Evolutionary conservation across 139 green algal species (phyloP).

Genomic region (Picochlorum sp.): DNA sequence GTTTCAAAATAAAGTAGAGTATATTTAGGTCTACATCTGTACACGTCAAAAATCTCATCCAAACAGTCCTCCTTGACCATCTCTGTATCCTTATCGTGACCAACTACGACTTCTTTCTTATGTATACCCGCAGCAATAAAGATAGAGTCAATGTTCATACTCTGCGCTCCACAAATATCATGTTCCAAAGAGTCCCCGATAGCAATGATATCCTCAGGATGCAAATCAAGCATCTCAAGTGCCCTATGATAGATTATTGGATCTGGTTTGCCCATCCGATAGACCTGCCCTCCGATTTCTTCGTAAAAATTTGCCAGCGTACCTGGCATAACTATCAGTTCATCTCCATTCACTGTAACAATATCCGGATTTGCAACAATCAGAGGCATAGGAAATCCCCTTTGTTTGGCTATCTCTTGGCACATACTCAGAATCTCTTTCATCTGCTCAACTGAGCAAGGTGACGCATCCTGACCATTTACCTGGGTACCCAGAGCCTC

Average conservation of each 20-base stretch:
- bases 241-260: slow-evolving; percentile 57
- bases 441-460: slow-evolving; percentile 26
- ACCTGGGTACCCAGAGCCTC: slow-evolving; percentile 40
- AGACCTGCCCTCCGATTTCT: background rate
- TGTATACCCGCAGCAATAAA: slow-evolving; percentile 69
- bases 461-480: background rate
- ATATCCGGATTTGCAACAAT: slow-evolving; percentile 81
- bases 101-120: slow-evolving; percentile 25
- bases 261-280: slow-evolving; percentile 73
- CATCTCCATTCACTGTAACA: slow-evolving; percentile 39
- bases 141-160: slow-evolving; percentile 37
- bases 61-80: background rate
- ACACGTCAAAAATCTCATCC: background rate
- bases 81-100: background rate
- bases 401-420: background rate
- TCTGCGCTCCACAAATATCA: slow-evolving; percentile 55
- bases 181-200: slow-evolving; percentile 66
- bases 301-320: slow-evolving; percentile 49
- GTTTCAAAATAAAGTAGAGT: background rate
- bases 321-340: slow-evolving; percentile 63
- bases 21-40: background rate
- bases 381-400: slow-evolving; percentile 36
- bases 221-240: slow-evolving; percentile 29
- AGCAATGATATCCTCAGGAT: slow-evolving; percentile 32
- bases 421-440: slow-evolving; percentile 18